These are phyloP conservation scores for Chlamydomonas sphaeroides DNA, from an alignment of 139 green algal species.

Conservation along the genomic window DNA sequence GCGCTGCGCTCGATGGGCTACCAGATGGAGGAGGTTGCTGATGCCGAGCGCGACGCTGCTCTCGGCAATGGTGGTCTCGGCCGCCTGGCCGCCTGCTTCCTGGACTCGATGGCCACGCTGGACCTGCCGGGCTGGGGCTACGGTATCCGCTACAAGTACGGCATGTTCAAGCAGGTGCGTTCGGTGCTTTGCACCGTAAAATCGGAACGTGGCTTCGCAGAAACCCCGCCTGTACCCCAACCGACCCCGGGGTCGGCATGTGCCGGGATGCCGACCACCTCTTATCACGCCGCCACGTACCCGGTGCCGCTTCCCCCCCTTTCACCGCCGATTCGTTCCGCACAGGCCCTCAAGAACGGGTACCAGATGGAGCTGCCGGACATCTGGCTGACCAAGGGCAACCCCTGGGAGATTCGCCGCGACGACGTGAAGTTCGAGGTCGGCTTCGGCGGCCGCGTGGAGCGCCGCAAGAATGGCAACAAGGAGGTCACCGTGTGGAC, in stretches of 20 bases:
- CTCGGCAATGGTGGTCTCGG: slow-evolving; percentile 98
- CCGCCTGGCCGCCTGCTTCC: slow-evolving; percentile 97
- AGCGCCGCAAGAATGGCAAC: slow-evolving; percentile 34
- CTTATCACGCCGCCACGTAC: too few relatives aligned
- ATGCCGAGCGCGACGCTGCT: slow-evolving; percentile 76
- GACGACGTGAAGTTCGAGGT: slow-evolving; percentile 55
- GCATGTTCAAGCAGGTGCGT: slow-evolving; percentile 95
- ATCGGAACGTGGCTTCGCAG: too few relatives aligned
- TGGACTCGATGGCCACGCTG: slow-evolving; percentile 98
- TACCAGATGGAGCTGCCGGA: slow-evolving; percentile 94
- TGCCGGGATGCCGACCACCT: too few relatives aligned
- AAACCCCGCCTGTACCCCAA: too few relatives aligned
- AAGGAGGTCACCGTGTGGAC: slow-evolving; percentile 62
- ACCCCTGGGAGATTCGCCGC: slow-evolving; percentile 82
- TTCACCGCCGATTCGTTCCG: too few relatives aligned
- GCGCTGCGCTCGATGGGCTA: slow-evolving; percentile 89
- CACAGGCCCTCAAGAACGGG: slow-evolving; percentile 49
- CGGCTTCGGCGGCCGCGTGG: slow-evolving; percentile 65
- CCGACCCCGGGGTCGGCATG: too few relatives aligned
- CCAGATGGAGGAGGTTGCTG: slow-evolving; percentile 79
- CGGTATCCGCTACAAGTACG: slow-evolving; percentile 98
- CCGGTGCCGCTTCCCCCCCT: too few relatives aligned
- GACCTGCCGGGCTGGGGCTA: slow-evolving; percentile 99
- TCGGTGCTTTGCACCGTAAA: too few relatives aligned
- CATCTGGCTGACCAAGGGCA: slow-evolving; percentile 95